Conservation (phyloP, 768 basidiomycete species). For the Tricholomella constricta region DNA sequence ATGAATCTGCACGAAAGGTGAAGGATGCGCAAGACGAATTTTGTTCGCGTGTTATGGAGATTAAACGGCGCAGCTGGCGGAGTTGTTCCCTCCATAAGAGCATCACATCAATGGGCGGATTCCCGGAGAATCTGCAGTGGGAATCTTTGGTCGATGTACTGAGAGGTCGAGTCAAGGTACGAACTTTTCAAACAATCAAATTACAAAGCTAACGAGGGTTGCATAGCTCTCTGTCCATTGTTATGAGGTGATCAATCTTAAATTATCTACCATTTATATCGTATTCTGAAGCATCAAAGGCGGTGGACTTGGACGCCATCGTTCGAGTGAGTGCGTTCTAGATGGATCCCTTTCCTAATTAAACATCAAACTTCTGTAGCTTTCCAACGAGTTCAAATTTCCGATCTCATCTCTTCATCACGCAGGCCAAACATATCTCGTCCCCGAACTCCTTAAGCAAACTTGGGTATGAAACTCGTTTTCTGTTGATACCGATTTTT, state of each 20-base stretch:
- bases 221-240: constrained; percentile 42
- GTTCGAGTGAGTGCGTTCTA: constrained; percentile 49
- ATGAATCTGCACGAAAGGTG: constrained; percentile 65
- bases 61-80: constrained; percentile 8
- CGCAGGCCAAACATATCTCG: constrained; percentile 78
- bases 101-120: constrained; percentile 36
- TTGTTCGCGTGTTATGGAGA: constrained; percentile 49
- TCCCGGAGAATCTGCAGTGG: constrained; percentile 73
- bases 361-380: constrained; percentile 29
- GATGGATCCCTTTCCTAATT: neutral
- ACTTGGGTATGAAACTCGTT: constrained; percentile 49
- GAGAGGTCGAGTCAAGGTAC: constrained; percentile 73
- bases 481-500: neutral
- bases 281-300: constrained; percentile 32
- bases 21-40: constrained; percentile 70
- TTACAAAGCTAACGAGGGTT: neutral
- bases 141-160: constrained; percentile 71
- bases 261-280: neutral
- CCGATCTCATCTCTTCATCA: constrained; percentile 77
- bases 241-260: constrained; percentile 35
- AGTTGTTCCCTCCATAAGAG: constrained; percentile 3
- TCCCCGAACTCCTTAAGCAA: constrained; percentile 73
- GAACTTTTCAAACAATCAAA: neutral
- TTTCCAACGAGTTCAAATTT: constrained; percentile 83
- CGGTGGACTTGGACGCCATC: constrained; percentile 68